Base-by-base conservation (phyloP, 768 basidiomycete species). In the Pleurotus ostreatus region DNA sequence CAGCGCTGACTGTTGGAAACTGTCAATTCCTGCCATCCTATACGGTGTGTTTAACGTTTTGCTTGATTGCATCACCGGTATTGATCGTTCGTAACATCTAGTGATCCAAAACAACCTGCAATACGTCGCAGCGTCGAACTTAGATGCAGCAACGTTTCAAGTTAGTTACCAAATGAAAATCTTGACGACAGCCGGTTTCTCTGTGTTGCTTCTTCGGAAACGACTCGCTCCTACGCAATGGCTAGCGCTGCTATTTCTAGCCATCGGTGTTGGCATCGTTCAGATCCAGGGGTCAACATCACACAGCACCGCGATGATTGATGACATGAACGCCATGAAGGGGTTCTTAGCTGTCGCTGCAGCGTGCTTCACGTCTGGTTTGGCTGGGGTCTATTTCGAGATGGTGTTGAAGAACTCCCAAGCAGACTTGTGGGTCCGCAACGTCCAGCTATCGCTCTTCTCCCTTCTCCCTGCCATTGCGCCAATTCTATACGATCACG, bases 111-210 rank as follows among this genome's bases (percentile, higher is more conserved):
- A 96, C 75, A 93, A 93, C 75, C 78, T 98, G 34, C 95, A 97
- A 71, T 98, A 93, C 70, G 87, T 95, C 53, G 95, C 95, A 34
- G 92, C 91, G 4, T 88, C 90, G 43, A 98, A 98, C 70, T 77
- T 98, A 58, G 88, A 94, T 61, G 94, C 92, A 13, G 94, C 95
- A 18, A 97, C 94, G 13, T 98, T 98, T 72, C 95, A 97, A 71
- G 94, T 96, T 67, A 92, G 86, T 44, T 95, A 95, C 71, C 94
- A 96, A 70, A 96, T 96, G 94, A 96, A 96, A 72, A 94, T 96
- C 65, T 84, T 96, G 61, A 95, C 94, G 38, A 96, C 94, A 18
- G 94, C 92, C 15, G 89, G 80, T 40, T 94, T 94, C 70, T 92
- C 90, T 18, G 92, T 94, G 43, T 62, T 90, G 4, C 76, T 96